A percentile compares a stretch with the other conserved stretches of the same genome.
Evolutionary conservation across 2,329 filamentous ascomycete species (phyloP).

Genomic region (Sclerotinia borealis): DNA sequence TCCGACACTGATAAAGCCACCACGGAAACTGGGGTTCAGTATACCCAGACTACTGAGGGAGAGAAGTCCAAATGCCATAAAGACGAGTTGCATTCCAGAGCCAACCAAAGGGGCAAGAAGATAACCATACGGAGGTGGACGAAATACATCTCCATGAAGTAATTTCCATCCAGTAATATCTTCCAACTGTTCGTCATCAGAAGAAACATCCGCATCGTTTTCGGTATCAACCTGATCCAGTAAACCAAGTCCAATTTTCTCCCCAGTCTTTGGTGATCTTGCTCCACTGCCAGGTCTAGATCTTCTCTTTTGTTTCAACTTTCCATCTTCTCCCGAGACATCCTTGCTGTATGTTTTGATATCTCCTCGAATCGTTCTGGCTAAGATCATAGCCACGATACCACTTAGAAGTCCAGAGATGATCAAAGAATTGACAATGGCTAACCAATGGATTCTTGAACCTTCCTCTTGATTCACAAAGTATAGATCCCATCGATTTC

Average conservation of each 20-base stretch:
- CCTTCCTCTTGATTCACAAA: constrained; percentile 84
- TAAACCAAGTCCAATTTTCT: constrained; percentile 50
- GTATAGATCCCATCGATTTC: constrained; percentile 80
- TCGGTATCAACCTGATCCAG: constrained; percentile 53
- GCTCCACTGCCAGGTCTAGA: constrained; percentile 36
- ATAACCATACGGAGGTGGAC: constrained; percentile 62
- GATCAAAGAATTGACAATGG: constrained; percentile 79
- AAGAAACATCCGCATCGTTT: constrained; percentile 48
- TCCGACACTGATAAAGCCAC: constrained; percentile 80
- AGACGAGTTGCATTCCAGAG: constrained; percentile 79
- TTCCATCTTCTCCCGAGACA: constrained; percentile 59
- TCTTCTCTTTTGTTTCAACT: constrained; percentile 47
- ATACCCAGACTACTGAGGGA: constrained; percentile 69
- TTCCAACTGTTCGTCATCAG: constrained; percentile 68
- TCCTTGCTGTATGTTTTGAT: constrained; percentile 66
- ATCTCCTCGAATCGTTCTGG: constrained; percentile 71
- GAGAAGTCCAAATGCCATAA: constrained; percentile 70
- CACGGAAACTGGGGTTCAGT: constrained; percentile 82
- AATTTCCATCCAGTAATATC: constrained; percentile 86
- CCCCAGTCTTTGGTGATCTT: constrained; percentile 40
- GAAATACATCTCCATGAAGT: constrained; percentile 82
- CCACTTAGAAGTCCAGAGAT: constrained; percentile 75
- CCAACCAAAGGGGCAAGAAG: constrained; percentile 76
- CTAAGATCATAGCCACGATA: constrained; percentile 74
- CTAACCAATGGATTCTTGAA: constrained; percentile 78